A percentile compares a stretch with the other conserved stretches of the same genome.
Evolutionary conservation across 2,329 filamentous ascomycete genomes (phyloP).

Genomic region (Corynespora cassiicola): DNA sequence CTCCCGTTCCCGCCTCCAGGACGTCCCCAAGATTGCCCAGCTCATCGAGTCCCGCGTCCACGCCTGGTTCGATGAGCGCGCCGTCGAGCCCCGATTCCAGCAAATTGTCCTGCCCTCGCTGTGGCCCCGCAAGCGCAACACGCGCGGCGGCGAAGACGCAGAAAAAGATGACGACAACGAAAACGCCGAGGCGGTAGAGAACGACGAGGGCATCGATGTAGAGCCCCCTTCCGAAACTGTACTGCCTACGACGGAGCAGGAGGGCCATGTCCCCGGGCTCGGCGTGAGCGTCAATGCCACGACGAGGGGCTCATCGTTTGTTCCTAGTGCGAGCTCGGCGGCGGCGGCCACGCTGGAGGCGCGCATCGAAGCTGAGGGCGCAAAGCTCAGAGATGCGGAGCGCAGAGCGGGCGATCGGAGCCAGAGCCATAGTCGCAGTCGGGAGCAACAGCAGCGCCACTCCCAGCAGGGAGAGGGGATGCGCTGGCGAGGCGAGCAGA

Average conservation of each 20-base stretch:
- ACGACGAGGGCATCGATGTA: slow-evolving; percentile 19
- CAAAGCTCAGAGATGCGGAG: slow-evolving; percentile 45
- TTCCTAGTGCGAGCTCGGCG: too few relatives aligned
- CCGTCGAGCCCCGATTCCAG: slow-evolving; percentile 85
- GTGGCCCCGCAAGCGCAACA: slow-evolving; percentile 86
- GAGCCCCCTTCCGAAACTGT: slow-evolving; percentile 8
- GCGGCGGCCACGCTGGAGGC: slow-evolving; percentile 31
- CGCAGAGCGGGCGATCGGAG: slow-evolving; percentile 37
- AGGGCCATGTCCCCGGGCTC: too few relatives aligned
- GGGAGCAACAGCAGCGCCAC: too few relatives aligned
- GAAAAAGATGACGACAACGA: slow-evolving; percentile 30
- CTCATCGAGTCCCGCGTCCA: slow-evolving; percentile 81
- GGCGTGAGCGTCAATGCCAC: too few relatives aligned
- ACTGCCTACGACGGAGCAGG: too few relatives aligned
- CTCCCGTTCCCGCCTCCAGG: slow-evolving; percentile 78
- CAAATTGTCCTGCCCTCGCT: slow-evolving; percentile 83
- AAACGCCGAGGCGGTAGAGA: slow-evolving; percentile 13
- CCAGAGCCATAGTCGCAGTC: too few relatives aligned
- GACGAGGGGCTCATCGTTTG: too few relatives aligned
- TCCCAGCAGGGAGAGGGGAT: slow-evolving; percentile 28
- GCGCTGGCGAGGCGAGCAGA: slow-evolving; percentile 32
- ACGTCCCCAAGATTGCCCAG: slow-evolving; percentile 88
- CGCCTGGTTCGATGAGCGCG: slow-evolving; percentile 86
- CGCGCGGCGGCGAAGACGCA: slow-evolving; percentile 72
- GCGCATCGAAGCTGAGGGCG: slow-evolving; percentile 44